Evolutionary conservation across 129 eudicot genomes (phyloP), one percentile per base, ranked within the genome.

Genomic region (Oenanthe sinensis): DNA sequence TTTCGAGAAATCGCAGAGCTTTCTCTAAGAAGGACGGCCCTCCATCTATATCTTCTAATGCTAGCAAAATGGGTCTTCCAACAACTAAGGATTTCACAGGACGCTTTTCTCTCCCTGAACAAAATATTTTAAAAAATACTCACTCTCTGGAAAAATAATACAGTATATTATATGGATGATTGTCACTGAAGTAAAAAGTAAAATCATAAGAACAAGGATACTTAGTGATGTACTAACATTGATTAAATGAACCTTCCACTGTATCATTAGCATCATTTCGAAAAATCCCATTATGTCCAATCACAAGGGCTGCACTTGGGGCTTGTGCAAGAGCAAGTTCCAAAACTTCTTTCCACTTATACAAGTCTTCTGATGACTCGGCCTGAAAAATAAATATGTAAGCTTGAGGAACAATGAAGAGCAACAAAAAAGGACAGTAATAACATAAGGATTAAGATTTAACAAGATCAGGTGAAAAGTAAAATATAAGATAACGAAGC

Each of bases 11-110:
- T 77, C 86, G 85, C 65, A 96, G 97, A 82, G 97, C 99, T 86
- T 96, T 96, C 81, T 96, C 99, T 47, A 96, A 90, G 85, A 96
- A 96, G 42, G 99, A 96, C 30, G 99, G 99, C 46, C 95, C 93
- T 77, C 99, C 99, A 85, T 96, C 97, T 79, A 96, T 92, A 86
- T 96, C 99, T 82, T 96, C 99, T 82, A 96, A 75, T 43, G 97
- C 99, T 46, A 96, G 92, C 83, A 96, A 87, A 80, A 96, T 96
- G 63, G 99, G 99, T 62, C 99, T 86, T 84, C 99, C 99, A 82
- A 96, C 97, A 84, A 96, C 99, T 81, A 92, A 84, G 52, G 99
- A 96, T 79, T 92, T 96, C 75, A 89, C 84, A n/a, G 95, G 91
- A 14, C 88, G 92, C 77, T 90, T 92, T 58, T 92, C 96, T 83